Evolutionary conservation across 257 asterid genomes (phyloP).

Genomic region (Fraxinus americana): DNA sequence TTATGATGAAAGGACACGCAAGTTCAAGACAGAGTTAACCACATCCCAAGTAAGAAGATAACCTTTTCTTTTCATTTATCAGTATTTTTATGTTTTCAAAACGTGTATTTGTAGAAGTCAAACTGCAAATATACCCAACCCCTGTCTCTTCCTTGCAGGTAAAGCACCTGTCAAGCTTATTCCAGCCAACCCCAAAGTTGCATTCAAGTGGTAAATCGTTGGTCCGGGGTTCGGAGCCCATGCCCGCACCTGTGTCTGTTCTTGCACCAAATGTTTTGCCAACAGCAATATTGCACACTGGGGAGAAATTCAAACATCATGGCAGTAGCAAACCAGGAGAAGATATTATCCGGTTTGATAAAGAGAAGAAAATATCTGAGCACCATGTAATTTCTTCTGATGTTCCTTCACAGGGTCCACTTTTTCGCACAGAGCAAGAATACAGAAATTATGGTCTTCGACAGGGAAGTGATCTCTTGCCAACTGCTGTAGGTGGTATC

Average conservation of each 20-base stretch:
- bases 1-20: constrained; percentile 66
- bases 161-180: constrained; percentile 45
- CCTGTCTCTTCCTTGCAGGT: constrained; percentile 47
- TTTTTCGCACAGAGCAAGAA: constrained; percentile 69
- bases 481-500: constrained; percentile 29
- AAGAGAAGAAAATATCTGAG: constrained; percentile 34
- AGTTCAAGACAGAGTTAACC: constrained; percentile 76
- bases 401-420: constrained; percentile 34
- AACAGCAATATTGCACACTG: constrained; percentile 26
- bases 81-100: background rate
- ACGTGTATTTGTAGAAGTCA: background rate
- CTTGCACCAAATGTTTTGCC: constrained; percentile 22
- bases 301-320: constrained; percentile 31
- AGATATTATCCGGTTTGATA: constrained; percentile 26
- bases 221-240: constrained; percentile 31
- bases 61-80: constrained; percentile 7
- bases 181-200: constrained; percentile 53
- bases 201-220: constrained; percentile 35
- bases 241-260: background rate
- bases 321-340: constrained; percentile 26
- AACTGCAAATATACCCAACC: background rate
- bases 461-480: constrained; percentile 42
- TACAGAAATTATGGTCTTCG: constrained; percentile 77
- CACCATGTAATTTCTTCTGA: constrained; percentile 29
- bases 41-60: constrained; percentile 58